Percentiles rank a stretch among this genome's conserved stretches.
These are phyloP conservation scores for Lablab purpureus DNA, from an alignment of 306 rosid species.

Conservation along the genomic window DNA sequence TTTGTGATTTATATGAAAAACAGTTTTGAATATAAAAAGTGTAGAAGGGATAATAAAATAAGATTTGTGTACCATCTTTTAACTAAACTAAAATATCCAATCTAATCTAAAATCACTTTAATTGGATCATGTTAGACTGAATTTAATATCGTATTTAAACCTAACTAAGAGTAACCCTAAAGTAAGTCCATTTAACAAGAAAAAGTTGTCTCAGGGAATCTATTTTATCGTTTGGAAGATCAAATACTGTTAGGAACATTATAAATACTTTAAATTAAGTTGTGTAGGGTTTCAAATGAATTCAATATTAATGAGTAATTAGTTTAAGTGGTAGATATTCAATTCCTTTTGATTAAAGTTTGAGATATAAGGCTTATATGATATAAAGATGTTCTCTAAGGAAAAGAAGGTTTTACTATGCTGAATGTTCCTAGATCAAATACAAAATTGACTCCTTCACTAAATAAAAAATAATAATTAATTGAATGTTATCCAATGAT, in stretches of 20 bases:
- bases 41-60: not conserved
- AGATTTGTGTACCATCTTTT: not conserved
- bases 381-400: not conserved
- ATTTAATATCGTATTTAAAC: not conserved
- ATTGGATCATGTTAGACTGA: not conserved
- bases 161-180: not conserved
- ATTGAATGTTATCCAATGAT: not conserved
- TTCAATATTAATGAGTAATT: not conserved
- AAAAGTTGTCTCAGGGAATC: not conserved
- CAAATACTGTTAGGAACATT: not conserved
- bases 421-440: not conserved
- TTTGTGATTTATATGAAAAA: not conserved
- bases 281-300: not conserved
- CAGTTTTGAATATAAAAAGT: not conserved
- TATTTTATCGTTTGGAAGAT: not conserved
- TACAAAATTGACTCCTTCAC: not conserved
- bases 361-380: not conserved
- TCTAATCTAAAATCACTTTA: not conserved
- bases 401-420: not conserved
- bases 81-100: not conserved
- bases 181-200: not conserved
- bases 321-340: not conserved
- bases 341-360: not conserved
- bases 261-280: not conserved
- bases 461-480: not conserved